Conservation (phyloP, 139 green algal species). For the Chlamydomonas sp. region DNA sequence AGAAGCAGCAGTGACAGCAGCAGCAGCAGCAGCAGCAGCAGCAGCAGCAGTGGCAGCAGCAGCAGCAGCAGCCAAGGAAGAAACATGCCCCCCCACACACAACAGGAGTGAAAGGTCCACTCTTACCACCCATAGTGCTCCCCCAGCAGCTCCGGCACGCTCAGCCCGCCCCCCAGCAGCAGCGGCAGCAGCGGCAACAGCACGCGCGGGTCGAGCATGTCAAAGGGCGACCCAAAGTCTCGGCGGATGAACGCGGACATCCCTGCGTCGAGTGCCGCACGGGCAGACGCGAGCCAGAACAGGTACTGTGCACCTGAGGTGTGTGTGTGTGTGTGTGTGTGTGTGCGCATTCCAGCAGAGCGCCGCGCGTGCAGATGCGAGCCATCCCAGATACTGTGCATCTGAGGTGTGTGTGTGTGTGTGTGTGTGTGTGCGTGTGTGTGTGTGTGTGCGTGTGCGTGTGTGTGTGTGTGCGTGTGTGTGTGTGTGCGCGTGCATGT, state of each 20-base stretch:
- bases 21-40: too few relatives aligned
- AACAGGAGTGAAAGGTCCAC: too few relatives aligned
- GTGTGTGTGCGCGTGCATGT: too few relatives aligned
- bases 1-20: too few relatives aligned
- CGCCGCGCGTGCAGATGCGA: constrained; percentile 30
- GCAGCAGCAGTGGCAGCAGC: too few relatives aligned
- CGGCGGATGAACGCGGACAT: constrained; percentile 66
- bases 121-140: constrained; percentile 1
- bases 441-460: too few relatives aligned
- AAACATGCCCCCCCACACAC: too few relatives aligned
- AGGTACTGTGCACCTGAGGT: constrained; percentile 37
- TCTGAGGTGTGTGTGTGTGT: constrained; percentile 16
- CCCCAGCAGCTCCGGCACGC: constrained; percentile 1
- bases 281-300: constrained; percentile 41
- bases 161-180: constrained; percentile 17
- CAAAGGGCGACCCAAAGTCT: constrained; percentile 47
- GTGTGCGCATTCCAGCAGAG: constrained; percentile 23
- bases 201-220: constrained; percentile 33
- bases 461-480: too few relatives aligned
- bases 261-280: constrained; percentile 44
- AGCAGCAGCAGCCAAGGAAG: too few relatives aligned
- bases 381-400: constrained; percentile 38
- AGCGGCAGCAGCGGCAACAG: constrained; percentile 55
- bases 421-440: too few relatives aligned
- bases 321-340: not conserved